Evolutionary conservation across 2,329 filamentous ascomycete species (phyloP).

Genomic region (Sclerotinia trifoliorum): DNA sequence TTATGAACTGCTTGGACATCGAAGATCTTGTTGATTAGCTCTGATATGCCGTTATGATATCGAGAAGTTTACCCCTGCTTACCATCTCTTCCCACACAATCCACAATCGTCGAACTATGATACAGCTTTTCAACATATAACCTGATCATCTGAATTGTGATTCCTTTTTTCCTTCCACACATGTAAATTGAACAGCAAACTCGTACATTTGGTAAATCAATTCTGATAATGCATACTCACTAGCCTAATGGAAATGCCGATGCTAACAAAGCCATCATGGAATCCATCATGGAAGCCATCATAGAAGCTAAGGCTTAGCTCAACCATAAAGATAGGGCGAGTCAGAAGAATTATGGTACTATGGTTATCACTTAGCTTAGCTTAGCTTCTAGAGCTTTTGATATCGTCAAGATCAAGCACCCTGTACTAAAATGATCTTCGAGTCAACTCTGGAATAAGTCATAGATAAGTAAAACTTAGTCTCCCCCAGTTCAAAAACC

Average conservation of each 20-base stretch:
- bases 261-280: background rate
- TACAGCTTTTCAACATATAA: background rate
- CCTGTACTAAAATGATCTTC: background rate
- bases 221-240: background rate
- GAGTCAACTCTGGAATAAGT: too few relatives aligned
- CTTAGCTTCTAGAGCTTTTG: background rate
- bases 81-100: background rate
- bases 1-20: background rate
- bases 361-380: background rate
- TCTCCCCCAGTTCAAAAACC: too few relatives aligned
- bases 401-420: background rate
- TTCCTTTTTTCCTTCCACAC: background rate
- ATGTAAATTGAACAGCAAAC: background rate
- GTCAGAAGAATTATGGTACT: background rate
- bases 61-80: too few relatives aligned
- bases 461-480: background rate
- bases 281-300: background rate
- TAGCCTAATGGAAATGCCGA: background rate
- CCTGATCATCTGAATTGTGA: fast-evolving
- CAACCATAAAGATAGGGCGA: background rate
- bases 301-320: background rate
- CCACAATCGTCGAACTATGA: background rate
- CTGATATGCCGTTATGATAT: background rate
- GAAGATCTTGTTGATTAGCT: background rate
- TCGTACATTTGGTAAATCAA: background rate